Evolutionary conservation across 768 basidiomycete species (phyloP), one percentile per base, ranked within the genome.

Genomic region (Podaxis mareebaensis): DNA sequence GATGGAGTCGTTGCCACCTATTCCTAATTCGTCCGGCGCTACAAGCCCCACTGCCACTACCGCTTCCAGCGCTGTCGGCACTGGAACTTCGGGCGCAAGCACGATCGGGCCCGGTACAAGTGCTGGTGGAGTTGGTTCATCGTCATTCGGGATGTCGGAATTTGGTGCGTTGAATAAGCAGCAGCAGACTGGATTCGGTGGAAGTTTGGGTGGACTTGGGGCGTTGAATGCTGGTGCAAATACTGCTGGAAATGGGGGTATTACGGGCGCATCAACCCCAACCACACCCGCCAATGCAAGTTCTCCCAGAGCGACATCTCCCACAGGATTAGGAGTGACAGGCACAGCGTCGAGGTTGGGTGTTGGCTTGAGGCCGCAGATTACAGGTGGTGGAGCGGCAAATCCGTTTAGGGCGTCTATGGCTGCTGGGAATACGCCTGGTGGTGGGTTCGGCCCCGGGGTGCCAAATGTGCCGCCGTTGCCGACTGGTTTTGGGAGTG

Each of bases 401-500:
- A 89, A 88, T 64, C 87, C 87, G n/a, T 89, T 89, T 74, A 81
- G 87, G 57, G 82, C 84, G 11, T 87, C 87, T 2, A 86, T 86
- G 84, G 76, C 76, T 60, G 67, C 68, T 46, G 72, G 70, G 40
- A 67, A 30, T 66, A 67, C 20, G 67, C 20, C 56, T 26, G 44
- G 64, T 28, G 44, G 53, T 39, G 44, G 53, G 4, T 56, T 58
- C 22, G 56, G 62, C 15, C 20, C 54, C 4, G 61, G 42, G n/a
- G 48, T 13, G 26, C 54, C 54, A 8, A 63, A 48, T 17, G 38
- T 63, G n/a, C 61, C 61, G 13, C 61, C 61, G 7, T 17, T 63
- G 30, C 61, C 61, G 1, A 57, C 54, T 28, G 61, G 61, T 6
- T 57, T 63, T 42, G 61, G 61, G 11, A 63, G 15, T 42, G 55